phyloP scores from a whole-genome alignment of 768 basidiomycete species.

The Hypholoma fasciculare region DNA sequence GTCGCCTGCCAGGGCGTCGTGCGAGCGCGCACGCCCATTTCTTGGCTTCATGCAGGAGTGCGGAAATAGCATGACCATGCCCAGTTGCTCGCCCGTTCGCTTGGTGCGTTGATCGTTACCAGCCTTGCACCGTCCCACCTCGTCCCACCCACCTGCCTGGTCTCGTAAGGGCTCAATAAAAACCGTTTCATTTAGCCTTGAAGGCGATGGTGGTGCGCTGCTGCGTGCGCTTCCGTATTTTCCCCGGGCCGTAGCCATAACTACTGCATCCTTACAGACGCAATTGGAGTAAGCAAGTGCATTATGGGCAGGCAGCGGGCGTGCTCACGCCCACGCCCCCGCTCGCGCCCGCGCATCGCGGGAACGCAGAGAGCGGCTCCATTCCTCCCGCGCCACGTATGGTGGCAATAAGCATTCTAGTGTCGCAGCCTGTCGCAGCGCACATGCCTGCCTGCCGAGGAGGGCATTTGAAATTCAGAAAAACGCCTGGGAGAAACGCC shows the following conservation, averaged over 20 bases:
- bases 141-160: neutral
- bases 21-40: no score
- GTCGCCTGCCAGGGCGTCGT: no score
- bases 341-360: constrained; percentile 1
- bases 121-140: no score
- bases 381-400: neutral
- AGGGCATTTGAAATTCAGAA: neutral
- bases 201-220: neutral
- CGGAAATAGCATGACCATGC: no score
- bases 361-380: neutral
- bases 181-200: neutral
- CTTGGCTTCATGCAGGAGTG: no score
- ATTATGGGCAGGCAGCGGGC: neutral
- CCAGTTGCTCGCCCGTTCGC: no score
- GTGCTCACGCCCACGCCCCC: neutral
- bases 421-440: neutral
- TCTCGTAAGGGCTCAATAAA: neutral
- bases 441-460: neutral
- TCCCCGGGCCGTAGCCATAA: neutral
- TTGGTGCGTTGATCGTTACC: no score
- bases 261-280: neutral
- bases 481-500: neutral
- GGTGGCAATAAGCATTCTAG: no score
- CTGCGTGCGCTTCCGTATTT: neutral
- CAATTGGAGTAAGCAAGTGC: no score